Conservation (phyloP, 176 grass and related monocot genomes). For the Saccharum officinarum region DNA sequence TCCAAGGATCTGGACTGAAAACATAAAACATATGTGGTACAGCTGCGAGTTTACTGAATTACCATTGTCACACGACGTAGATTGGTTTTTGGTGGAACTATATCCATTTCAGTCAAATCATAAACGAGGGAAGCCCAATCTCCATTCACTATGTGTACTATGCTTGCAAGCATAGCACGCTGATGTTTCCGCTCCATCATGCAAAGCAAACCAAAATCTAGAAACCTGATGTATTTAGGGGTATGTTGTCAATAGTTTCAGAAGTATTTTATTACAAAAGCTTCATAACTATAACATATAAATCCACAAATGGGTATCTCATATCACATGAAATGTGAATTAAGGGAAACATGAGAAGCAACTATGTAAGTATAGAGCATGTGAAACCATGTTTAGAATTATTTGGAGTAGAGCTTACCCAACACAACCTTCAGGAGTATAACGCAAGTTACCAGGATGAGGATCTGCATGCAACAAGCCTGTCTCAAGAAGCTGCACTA, state of each 20-base stretch:
- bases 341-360: neutral
- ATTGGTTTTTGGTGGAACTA: conserved; percentile 80
- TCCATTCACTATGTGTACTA: conserved; percentile 88
- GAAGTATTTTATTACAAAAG: conserved; percentile 1
- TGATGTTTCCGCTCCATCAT: conserved; percentile 95
- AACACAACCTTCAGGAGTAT: conserved; percentile 79
- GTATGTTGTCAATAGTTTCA: conserved; percentile 20
- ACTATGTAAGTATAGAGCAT: neutral
- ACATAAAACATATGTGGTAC: neutral
- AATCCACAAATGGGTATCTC: neutral
- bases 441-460: conserved; percentile 89
- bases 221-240: conserved; percentile 63
- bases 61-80: conserved; percentile 87
- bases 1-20: neutral
- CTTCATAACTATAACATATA: neutral
- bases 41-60: conserved; percentile 25
- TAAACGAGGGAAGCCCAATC: conserved; percentile 90
- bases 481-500: conserved; percentile 95
- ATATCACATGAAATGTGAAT: neutral
- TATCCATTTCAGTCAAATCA: conserved; percentile 89
- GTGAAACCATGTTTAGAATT: conserved; percentile 21
- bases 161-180: conserved; percentile 84
- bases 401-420: conserved; percentile 57
- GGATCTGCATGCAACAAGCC: conserved; percentile 95
- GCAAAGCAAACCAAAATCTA: conserved; percentile 98